Base-by-base conservation (phyloP, 148 eudicot genomes). In the Selenicereus undatus region DNA sequence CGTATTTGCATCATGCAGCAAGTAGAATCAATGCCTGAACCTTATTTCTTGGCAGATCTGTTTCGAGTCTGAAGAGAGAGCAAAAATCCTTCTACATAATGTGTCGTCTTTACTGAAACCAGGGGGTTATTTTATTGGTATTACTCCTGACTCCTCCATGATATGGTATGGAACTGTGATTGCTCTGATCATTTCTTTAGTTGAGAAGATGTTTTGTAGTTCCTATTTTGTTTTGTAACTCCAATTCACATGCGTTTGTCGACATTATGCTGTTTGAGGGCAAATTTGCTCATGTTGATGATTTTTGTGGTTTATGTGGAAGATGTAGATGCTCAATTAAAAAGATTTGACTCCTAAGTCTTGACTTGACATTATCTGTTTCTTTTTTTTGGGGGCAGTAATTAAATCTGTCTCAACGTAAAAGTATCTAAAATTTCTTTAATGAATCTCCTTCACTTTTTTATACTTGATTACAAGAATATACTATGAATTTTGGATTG, bases 61-160 rank as follows among this genome's bases (percentile, higher is more conserved):
- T 84, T 91, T 97, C 80, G 92, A 94, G 74, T 89, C 93, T 16
- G 98, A 97, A 90, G 97, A 97, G 82, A 92, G 90, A 88, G 97
- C 79, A 73, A 90, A 86, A 90, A 90, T 82, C 78, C 90, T 97
- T 82, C 85, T 97, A 75, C 93, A 87, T 39, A 97, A 97, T 62
- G 99, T 97, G 71, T 90, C 99, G 27, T 82, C 90, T 78, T 86
- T 97, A 91, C 90, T 97, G 64, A 97, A 92, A 86, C 99, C 99
- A 5, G 99, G 99, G 71, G 98, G 99, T 83, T 97, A 92, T 86
- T 94, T 97, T 87, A 72, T 97, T 72, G 99, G 99, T 83, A 91
- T 97, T 81, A 92, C 97, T 82, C 98, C 97, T 9, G 99, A 97
- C 87, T 97, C 99, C 52, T 97, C 99, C 88, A 97, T 93, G 71